These are phyloP conservation scores for Exophiala sp. DNA, from an alignment of 2,329 filamentous ascomycete genomes.

Conservation along the genomic window DNA sequence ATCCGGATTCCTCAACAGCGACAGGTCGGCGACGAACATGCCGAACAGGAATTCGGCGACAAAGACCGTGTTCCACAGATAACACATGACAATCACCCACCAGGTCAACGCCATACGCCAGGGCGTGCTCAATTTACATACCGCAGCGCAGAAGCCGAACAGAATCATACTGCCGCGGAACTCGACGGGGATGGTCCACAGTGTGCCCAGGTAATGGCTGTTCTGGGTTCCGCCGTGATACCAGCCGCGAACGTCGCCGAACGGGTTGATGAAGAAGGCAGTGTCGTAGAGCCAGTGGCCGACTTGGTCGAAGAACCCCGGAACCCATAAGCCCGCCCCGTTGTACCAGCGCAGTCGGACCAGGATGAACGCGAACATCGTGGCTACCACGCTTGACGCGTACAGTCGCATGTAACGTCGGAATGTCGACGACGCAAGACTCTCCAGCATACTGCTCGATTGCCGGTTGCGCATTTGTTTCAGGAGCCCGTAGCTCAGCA, in stretches of 20 bases:
- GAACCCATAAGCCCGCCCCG: background rate
- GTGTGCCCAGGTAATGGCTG: constrained; percentile 22
- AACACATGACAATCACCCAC: constrained; percentile 1
- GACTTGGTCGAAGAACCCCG: constrained; percentile 3
- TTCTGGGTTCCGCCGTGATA: background rate
- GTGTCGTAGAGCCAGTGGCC: background rate
- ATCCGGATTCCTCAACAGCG: constrained; percentile 2
- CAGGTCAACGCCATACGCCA: constrained; percentile 8
- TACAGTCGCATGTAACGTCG: constrained; percentile 34
- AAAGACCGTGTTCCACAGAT: constrained; percentile 6
- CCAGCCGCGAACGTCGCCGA: constrained; percentile 7
- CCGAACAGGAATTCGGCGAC: constrained; percentile 10
- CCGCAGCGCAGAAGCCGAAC: constrained; percentile 11
- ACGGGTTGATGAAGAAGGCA: constrained; percentile 9
- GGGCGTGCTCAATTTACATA: constrained; percentile 5
- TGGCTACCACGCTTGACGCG: constrained; percentile 20
- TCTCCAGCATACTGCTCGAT: background rate
- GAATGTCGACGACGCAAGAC: constrained; percentile 21
- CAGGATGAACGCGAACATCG: constrained; percentile 25
- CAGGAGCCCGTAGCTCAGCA: constrained; percentile 49
- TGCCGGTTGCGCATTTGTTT: constrained; percentile 30
- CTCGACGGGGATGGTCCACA: constrained; percentile 31
- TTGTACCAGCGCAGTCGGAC: constrained; percentile 4
- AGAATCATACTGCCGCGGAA: constrained; percentile 29
- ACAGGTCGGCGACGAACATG: constrained; percentile 11